Conservation (phyloP, 2,329 filamentous ascomycete genomes). For the Fusarium duplospermum region DNA sequence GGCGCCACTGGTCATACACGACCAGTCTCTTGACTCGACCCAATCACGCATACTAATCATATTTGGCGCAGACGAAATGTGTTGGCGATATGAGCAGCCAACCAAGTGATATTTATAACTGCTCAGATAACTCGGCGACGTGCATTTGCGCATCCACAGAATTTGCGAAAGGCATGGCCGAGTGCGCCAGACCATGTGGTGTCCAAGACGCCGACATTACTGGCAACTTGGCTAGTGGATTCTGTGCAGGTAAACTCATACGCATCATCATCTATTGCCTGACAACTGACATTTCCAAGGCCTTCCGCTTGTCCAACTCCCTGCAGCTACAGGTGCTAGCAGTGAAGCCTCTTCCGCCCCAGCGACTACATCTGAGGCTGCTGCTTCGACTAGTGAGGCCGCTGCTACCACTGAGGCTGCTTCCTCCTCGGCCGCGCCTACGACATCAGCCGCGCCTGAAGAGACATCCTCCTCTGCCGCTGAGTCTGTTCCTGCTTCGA, state of each 20-base stretch:
- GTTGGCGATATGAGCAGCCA: slow-evolving; percentile 16
- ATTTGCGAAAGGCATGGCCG: slow-evolving; percentile 52
- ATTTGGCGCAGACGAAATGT: slow-evolving; percentile 25
- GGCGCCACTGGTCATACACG: not conserved
- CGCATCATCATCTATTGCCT: not conserved
- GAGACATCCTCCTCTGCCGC: not conserved
- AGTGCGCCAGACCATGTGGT: slow-evolving; percentile 52
- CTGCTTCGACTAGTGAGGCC: slow-evolving; percentile 6
- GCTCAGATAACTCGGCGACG: slow-evolving; percentile 44
- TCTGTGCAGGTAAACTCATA: slow-evolving; percentile 40
- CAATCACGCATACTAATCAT: slow-evolving; percentile 16
- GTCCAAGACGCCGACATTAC: slow-evolving; percentile 37
- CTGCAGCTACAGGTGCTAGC: slow-evolving; percentile 10
- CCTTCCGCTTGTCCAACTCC: slow-evolving; percentile 19
- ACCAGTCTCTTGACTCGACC: not conserved
- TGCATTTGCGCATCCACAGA: slow-evolving; percentile 56
- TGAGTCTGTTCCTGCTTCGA: not conserved
- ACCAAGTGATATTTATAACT: slow-evolving; percentile 32
- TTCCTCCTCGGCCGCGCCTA: slow-evolving; percentile 11
- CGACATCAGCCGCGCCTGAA: slow-evolving; percentile 11
- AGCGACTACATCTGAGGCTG: slow-evolving; percentile 20
- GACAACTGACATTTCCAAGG: slow-evolving; percentile 23
- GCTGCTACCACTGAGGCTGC: slow-evolving; percentile 10
- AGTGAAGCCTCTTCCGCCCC: slow-evolving; percentile 11
- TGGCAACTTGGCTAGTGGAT: slow-evolving; percentile 29